Evolutionary conservation across 2,329 filamentous ascomycete genomes (phyloP).

Genomic region (Tolypocladium ovalisporum): DNA sequence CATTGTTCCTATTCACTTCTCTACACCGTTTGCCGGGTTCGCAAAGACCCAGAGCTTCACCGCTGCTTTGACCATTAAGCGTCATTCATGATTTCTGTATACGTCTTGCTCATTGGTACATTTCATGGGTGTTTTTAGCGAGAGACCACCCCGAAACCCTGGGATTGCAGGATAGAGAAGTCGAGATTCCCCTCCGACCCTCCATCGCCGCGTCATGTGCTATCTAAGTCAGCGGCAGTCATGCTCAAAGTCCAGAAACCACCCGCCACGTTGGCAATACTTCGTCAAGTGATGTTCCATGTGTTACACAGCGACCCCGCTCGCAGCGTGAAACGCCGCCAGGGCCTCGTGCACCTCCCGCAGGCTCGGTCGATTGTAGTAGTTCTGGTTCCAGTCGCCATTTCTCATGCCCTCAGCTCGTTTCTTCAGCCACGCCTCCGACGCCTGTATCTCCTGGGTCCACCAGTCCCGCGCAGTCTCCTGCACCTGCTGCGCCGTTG

Average conservation of each 20-base stretch:
- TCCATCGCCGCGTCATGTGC: neutral
- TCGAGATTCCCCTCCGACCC: neutral
- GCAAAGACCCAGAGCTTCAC: neutral
- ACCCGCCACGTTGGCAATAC: neutral
- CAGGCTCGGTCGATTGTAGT: conserved; percentile 35
- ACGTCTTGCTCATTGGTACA: neutral
- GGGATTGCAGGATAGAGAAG: neutral
- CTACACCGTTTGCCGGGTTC: neutral
- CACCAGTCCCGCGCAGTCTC: conserved; percentile 35
- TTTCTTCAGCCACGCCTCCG: conserved; percentile 33
- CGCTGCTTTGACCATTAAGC: neutral
- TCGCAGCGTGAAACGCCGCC: conserved; percentile 8
- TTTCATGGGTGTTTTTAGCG: too few relatives aligned
- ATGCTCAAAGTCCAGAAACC: neutral
- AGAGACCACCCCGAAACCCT: neutral
- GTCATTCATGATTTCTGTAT: neutral
- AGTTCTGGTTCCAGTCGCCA: conserved; percentile 39
- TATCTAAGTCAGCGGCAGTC: neutral
- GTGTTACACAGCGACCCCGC: neutral
- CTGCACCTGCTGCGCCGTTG: conserved; percentile 23
- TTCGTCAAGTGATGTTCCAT: neutral
- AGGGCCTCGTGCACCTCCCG: conserved; percentile 27
- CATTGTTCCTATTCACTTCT: neutral
- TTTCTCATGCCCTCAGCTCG: conserved; percentile 25
- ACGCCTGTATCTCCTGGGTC: conserved; percentile 32